A percentile compares a stretch with the other conserved stretches of the same genome.
These are phyloP conservation scores for Thymus mandschuricus DNA, from an alignment of 257 asterid species.

Conservation along the genomic window DNA sequence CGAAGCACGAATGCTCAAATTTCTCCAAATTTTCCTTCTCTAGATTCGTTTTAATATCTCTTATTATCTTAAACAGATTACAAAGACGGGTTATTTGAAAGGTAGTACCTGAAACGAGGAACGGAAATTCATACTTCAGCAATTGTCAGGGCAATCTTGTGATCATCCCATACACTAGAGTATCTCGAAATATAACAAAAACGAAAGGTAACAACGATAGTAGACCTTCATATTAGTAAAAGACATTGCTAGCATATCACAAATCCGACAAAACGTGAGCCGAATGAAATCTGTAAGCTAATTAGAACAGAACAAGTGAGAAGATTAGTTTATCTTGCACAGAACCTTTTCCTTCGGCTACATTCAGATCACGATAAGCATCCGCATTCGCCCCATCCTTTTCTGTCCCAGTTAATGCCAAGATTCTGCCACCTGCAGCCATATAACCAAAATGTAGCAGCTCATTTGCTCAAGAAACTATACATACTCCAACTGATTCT, in stretches of 20 bases:
- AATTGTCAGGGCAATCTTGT: not conserved
- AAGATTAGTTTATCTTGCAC: not conserved
- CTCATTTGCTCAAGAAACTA: not conserved
- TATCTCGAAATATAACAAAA: too few species aligned
- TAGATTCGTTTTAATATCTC: not conserved
- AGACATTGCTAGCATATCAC: too few species aligned
- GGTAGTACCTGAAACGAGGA: not conserved
- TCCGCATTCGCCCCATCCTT: not conserved
- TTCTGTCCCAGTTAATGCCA: not conserved
- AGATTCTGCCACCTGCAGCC: constrained; percentile 13
- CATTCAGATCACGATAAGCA: not conserved
- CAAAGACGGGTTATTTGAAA: not conserved
- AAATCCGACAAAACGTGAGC: not conserved
- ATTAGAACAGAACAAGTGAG: not conserved
- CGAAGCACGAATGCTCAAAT: not conserved
- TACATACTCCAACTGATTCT: not conserved
- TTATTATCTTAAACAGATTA: not conserved
- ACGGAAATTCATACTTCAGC: not conserved
- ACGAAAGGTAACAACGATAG: too few species aligned
- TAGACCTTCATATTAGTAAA: too few species aligned
- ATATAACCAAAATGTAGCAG: not conserved
- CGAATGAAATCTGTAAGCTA: not conserved
- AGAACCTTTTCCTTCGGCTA: not conserved
- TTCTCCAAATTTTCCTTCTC: not conserved
- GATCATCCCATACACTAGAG: not conserved